phyloP scores from a whole-genome alignment of 73 alveolate species.

The Paramecium sonneborni region DNA sequence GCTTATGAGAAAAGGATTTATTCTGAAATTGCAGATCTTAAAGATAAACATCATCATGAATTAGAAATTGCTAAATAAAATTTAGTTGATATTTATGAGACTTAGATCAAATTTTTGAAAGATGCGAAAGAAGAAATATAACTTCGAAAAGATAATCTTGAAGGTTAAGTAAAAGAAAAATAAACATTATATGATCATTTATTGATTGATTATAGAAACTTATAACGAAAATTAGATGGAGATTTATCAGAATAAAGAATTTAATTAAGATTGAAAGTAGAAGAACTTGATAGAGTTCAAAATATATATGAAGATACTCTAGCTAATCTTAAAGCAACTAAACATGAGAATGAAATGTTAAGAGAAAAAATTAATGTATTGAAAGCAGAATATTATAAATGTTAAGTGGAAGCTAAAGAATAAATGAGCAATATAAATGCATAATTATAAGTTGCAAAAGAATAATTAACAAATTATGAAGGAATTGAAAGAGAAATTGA shows the following conservation, averaged over 20 bases:
- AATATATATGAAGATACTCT: conserved; percentile 87
- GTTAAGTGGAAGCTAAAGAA: conserved; percentile 73
- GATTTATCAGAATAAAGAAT: conserved; percentile 80
- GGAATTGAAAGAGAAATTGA: conserved; percentile 89
- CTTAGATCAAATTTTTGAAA: conserved; percentile 72
- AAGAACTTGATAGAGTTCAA: conserved; percentile 76
- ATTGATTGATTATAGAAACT: conserved; percentile 75
- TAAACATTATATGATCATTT: conserved; percentile 78
- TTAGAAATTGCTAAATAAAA: conserved; percentile 73
- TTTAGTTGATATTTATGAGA: conserved; percentile 85
- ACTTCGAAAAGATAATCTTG: conserved; percentile 67
- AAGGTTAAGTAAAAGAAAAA: conserved; percentile 79
- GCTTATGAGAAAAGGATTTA: conserved; percentile 73
- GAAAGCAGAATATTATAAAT: conserved; percentile 82
- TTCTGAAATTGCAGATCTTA: conserved; percentile 81
- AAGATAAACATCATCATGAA: conserved; percentile 83
- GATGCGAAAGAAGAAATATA: conserved; percentile 86
- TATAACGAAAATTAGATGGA: conserved; percentile 77
- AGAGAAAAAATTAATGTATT: conserved; percentile 80
- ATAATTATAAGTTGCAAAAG: conserved; percentile 82
- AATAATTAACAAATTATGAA: conserved; percentile 84
- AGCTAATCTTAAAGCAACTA: conserved; percentile 75
- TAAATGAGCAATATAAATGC: conserved; percentile 81
- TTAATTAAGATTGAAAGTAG: conserved; percentile 71
- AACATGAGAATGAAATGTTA: conserved; percentile 81